Conservation (phyloP, 768 basidiomycete genomes). For the Lactifluus subvellereus region DNA sequence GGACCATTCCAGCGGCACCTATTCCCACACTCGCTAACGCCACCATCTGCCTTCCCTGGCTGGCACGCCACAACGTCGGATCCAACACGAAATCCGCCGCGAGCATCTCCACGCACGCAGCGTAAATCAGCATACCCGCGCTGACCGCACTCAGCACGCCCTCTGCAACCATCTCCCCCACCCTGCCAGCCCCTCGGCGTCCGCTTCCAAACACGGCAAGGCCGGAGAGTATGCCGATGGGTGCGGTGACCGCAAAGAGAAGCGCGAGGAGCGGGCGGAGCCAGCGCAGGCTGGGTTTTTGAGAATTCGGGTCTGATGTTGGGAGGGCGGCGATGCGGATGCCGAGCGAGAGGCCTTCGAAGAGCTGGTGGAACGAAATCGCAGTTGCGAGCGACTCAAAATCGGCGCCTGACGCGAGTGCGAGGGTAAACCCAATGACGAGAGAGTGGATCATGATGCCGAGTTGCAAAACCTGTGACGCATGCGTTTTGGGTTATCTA, state of each 20-base stretch:
- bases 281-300: slow-evolving; percentile 22
- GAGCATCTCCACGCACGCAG: slow-evolving; percentile 80
- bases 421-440: slow-evolving; percentile 72
- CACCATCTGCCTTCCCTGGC: slow-evolving; percentile 39
- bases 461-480: slow-evolving; percentile 66
- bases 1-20: slow-evolving; percentile 61
- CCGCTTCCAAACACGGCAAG: slow-evolving; percentile 40
- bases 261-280: slow-evolving; percentile 51
- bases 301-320: slow-evolving; percentile 24
- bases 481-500: background rate
- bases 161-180: slow-evolving; percentile 50
- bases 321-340: slow-evolving; percentile 72
- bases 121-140: slow-evolving; percentile 80
- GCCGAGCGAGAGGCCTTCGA: slow-evolving; percentile 78
- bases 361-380: slow-evolving; percentile 76
- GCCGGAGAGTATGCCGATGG: slow-evolving; percentile 59
- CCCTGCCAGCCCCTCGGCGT: slow-evolving; percentile 32
- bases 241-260: slow-evolving; percentile 71
- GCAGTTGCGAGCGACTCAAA: slow-evolving; percentile 72
- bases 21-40: slow-evolving; percentile 55
- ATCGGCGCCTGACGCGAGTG: slow-evolving; percentile 61
- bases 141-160: slow-evolving; percentile 79
- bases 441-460: slow-evolving; percentile 84
- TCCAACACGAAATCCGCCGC: slow-evolving; percentile 82
- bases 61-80: slow-evolving; percentile 42